A percentile compares a stretch with the other conserved stretches of the same genome.
These are phyloP conservation scores for Penicillium expansum DNA, from an alignment of 2,329 filamentous ascomycete species.

Conservation along the genomic window DNA sequence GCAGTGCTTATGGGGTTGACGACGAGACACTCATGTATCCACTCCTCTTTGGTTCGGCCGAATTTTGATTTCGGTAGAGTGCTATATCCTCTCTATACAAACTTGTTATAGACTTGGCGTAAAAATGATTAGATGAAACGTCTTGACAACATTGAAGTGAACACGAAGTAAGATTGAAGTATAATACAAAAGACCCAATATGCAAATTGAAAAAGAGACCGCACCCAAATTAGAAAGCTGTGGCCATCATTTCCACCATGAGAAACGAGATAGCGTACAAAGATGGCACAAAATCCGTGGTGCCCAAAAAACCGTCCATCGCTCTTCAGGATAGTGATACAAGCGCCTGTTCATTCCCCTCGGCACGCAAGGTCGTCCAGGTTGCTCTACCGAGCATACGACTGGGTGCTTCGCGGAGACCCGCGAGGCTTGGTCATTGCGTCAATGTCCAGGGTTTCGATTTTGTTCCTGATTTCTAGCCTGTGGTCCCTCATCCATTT, in stretches of 20 bases:
- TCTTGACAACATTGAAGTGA: neutral
- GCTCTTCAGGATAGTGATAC: conserved; percentile 12
- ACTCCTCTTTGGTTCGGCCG: neutral
- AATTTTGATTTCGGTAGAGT: neutral
- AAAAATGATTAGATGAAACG: neutral
- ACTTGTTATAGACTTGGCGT: neutral
- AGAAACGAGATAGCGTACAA: conserved; percentile 3
- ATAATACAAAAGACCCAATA: conserved; percentile 35
- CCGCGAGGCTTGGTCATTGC: conserved; percentile 33
- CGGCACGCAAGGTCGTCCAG: neutral
- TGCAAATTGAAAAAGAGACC: conserved; percentile 21
- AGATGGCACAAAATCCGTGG: conserved; percentile 7
- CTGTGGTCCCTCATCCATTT: conserved; percentile 40
- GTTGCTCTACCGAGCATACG: conserved; percentile 15
- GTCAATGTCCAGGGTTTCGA: conserved; percentile 35
- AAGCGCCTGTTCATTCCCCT: conserved; percentile 1
- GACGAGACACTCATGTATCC: conserved; percentile 3
- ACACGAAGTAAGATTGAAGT: conserved; percentile 29
- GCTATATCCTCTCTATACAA: neutral
- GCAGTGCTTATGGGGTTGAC: neutral
- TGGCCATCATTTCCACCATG: conserved; percentile 2
- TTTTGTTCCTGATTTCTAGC: conserved; percentile 39
- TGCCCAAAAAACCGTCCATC: conserved; percentile 13
- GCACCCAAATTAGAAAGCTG: conserved; percentile 5
- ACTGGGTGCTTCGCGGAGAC: neutral